Evolutionary conservation across 108 stramenopile genomes (phyloP).

Genomic region (Pseudonitzschia delicatissima): DNA sequence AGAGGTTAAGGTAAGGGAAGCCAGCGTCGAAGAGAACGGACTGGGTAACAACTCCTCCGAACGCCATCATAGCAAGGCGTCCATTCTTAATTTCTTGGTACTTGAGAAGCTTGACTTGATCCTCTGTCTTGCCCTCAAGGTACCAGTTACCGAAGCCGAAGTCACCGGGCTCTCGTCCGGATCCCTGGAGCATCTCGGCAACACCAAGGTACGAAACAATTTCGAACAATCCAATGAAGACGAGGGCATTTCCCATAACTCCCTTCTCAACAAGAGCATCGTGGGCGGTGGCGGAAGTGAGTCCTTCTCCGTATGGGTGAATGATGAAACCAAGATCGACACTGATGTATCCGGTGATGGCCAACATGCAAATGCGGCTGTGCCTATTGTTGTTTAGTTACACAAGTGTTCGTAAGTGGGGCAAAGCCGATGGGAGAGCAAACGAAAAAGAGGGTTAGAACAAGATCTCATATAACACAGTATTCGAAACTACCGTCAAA

Average conservation of each 20-base stretch:
- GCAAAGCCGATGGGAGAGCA: background rate
- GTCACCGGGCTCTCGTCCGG: slow-evolving; percentile 91
- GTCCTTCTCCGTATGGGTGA: slow-evolving; percentile 72
- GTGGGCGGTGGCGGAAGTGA: slow-evolving; percentile 79
- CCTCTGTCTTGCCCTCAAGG: slow-evolving; percentile 78
- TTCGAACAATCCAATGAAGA: slow-evolving; percentile 75
- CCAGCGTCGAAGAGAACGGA: slow-evolving; percentile 86
- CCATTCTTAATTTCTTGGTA: slow-evolving; percentile 92
- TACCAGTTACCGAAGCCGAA: slow-evolving; percentile 84
- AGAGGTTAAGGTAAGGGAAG: slow-evolving; percentile 71
- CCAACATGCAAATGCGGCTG: slow-evolving; percentile 94
- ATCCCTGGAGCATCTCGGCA: slow-evolving; percentile 87
- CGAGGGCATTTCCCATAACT: slow-evolving; percentile 80
- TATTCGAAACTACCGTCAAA: too few species aligned
- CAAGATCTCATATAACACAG: too few species aligned
- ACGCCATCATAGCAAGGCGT: slow-evolving; percentile 94
- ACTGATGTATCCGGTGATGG: slow-evolving; percentile 86
- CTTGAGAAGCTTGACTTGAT: slow-evolving; percentile 72
- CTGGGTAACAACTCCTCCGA: slow-evolving; percentile 92
- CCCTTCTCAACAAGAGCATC: slow-evolving; percentile 78
- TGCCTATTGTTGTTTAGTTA: slow-evolving; percentile 45
- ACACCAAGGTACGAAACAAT: slow-evolving; percentile 70
- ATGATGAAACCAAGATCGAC: slow-evolving; percentile 80
- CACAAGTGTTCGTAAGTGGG: background rate
- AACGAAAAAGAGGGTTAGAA: too few species aligned